A percentile compares a stretch with the other conserved stretches of the same genome.
phyloP scores from a whole-genome alignment of 257 asterid genomes.

The Solanum chaucha region DNA sequence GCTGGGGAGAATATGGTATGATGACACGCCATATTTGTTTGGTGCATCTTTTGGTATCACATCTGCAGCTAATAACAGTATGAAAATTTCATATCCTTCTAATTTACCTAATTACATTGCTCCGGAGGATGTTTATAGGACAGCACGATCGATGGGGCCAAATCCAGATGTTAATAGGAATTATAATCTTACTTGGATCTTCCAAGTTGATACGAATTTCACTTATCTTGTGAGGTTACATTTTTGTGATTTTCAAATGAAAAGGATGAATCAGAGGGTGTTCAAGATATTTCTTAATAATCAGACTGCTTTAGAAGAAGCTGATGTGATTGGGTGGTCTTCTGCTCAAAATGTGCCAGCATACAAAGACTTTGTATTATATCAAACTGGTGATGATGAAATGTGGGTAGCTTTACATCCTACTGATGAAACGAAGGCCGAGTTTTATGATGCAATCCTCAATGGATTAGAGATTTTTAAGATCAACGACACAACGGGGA shows the following conservation, averaged over 20 bases:
- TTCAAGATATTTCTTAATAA: constrained; percentile 44
- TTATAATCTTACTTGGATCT: constrained; percentile 68
- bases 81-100: constrained; percentile 24
- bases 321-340: constrained; percentile 49
- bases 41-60: constrained; percentile 56
- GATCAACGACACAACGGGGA: constrained; percentile 38
- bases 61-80: constrained; percentile 19
- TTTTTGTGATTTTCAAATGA: constrained; percentile 49
- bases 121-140: constrained; percentile 37
- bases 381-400: constrained; percentile 9
- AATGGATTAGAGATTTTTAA: constrained; percentile 77
- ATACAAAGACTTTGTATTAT: constrained; percentile 41
- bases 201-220: constrained; percentile 43
- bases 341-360: constrained; percentile 35
- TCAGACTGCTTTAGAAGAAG: constrained; percentile 38
- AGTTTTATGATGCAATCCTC: constrained; percentile 42
- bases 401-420: constrained; percentile 62
- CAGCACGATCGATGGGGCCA: constrained; percentile 59
- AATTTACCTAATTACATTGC: constrained; percentile 23
- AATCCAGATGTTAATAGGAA: constrained; percentile 32
- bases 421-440: constrained; percentile 23
- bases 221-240: constrained; percentile 71
- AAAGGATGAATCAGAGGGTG: constrained; percentile 50
- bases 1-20: constrained; percentile 50
- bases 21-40: constrained; percentile 48